Conservation (phyloP, 192 early-diverging fungal genomes). For the Coemansia sp. region DNA sequence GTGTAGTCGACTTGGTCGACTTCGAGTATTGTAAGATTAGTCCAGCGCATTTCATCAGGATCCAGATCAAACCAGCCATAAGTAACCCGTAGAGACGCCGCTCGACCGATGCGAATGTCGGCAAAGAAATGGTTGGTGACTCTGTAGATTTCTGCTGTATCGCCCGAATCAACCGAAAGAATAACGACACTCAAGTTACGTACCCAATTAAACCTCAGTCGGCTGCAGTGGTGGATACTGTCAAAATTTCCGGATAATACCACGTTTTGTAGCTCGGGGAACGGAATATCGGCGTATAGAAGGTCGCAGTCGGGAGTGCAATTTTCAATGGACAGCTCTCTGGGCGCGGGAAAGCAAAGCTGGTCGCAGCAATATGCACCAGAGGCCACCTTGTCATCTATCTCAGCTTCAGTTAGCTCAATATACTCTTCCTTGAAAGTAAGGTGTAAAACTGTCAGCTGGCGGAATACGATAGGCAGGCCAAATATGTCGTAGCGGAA, state of each 20-base stretch:
- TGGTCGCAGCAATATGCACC: neutral
- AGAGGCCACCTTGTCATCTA: neutral
- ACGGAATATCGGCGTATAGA: neutral
- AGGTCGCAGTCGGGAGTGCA: slow-evolving; percentile 4
- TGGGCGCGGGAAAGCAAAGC: neutral
- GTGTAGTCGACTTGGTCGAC: no score
- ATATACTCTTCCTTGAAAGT: neutral
- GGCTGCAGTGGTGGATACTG: neutral
- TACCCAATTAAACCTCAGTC: neutral
- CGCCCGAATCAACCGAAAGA: neutral
- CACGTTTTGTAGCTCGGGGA: no score
- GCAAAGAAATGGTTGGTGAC: no score
- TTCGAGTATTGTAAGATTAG: no score
- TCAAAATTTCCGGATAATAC: neutral
- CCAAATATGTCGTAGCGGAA: neutral
- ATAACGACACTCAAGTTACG: neutral
- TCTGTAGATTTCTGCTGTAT: no score
- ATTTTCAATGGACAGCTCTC: neutral
- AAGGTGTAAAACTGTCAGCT: no score
- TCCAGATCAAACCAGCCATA: no score
- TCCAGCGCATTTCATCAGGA: no score
- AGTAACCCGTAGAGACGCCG: no score
- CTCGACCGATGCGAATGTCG: no score
- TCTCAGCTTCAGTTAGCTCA: neutral
- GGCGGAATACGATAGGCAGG: neutral